phyloP scores from a whole-genome alignment of 2,329 filamentous ascomycete genomes.

The Fusarium cicatricum region DNA sequence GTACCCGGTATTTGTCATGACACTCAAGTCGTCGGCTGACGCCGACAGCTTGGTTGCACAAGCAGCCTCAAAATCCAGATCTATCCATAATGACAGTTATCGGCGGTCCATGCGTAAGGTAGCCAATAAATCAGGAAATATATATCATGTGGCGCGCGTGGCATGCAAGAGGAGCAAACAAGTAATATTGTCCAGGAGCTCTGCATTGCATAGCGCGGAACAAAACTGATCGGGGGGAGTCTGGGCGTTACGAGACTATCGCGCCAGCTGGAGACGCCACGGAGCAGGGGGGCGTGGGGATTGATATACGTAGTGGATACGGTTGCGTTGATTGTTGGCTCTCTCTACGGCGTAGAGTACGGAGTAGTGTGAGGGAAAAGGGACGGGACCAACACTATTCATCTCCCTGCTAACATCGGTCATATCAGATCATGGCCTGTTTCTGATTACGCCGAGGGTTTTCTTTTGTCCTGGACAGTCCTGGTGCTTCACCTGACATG shows the following conservation, averaged over 20 bases:
- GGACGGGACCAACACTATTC: no score
- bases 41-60: conserved; percentile 12
- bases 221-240: no score
- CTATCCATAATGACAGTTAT: no score
- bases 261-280: conserved; percentile 24
- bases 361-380: no score
- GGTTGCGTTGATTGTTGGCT: neutral
- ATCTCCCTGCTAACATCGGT: no score
- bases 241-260: conserved; percentile 18
- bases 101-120: no score
- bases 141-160: conserved; percentile 15
- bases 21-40: conserved; percentile 14
- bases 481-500: neutral
- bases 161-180: conserved; percentile 13
- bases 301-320: neutral
- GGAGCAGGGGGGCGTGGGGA: conserved; percentile 24
- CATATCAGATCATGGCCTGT: neutral
- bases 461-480: no score
- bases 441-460: conserved; percentile 1
- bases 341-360: no score
- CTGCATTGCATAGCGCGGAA: neutral
- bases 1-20: conserved; percentile 1
- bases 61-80: no score
- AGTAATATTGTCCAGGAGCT: conserved; percentile 21
- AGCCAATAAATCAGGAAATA: neutral